A percentile compares a stretch with the other conserved stretches of the same genome.
These are phyloP conservation scores for Aspergillus felis DNA, from an alignment of 2,329 filamentous ascomycete genomes.

Conservation along the genomic window DNA sequence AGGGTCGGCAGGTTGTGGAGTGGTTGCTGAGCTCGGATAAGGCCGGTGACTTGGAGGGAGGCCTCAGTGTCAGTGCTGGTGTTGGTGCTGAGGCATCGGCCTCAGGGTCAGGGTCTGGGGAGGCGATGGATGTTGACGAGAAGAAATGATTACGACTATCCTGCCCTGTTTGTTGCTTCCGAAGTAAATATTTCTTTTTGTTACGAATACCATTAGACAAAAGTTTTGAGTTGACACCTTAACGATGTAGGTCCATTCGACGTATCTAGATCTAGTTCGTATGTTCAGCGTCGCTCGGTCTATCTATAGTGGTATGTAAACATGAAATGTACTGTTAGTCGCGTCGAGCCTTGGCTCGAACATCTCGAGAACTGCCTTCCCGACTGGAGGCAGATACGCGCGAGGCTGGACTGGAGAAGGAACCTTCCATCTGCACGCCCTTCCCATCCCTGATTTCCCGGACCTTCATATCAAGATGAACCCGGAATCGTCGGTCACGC, in stretches of 20 bases:
- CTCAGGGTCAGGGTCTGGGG: not conserved
- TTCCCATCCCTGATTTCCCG: constrained; percentile 46
- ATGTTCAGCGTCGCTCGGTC: not conserved
- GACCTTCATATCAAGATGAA: constrained; percentile 81
- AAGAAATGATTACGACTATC: constrained; percentile 4
- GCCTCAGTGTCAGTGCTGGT: constrained; percentile 11
- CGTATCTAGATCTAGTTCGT: not conserved
- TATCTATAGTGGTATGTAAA: not conserved
- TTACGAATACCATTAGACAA: not conserved
- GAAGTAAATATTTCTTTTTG: not conserved
- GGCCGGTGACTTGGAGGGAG: constrained; percentile 30
- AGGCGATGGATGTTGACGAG: constrained; percentile 13
- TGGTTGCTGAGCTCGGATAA: constrained; percentile 40
- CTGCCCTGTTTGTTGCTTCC: not conserved
- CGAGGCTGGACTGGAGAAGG: constrained; percentile 13
- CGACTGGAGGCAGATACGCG: not conserved
- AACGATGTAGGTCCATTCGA: not conserved
- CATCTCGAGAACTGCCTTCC: not conserved
- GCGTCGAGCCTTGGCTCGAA: constrained; percentile 7
- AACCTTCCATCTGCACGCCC: constrained; percentile 16
- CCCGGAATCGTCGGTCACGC: constrained; percentile 77
- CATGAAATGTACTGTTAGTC: constrained; percentile 2
- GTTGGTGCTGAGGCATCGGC: constrained; percentile 6
- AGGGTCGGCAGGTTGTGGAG: constrained; percentile 40
- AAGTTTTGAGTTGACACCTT: not conserved